Evolutionary conservation across 208 protist genomes (phyloP), one percentile per base, ranked within the genome.

Genomic region (Phytomonas sp.): DNA sequence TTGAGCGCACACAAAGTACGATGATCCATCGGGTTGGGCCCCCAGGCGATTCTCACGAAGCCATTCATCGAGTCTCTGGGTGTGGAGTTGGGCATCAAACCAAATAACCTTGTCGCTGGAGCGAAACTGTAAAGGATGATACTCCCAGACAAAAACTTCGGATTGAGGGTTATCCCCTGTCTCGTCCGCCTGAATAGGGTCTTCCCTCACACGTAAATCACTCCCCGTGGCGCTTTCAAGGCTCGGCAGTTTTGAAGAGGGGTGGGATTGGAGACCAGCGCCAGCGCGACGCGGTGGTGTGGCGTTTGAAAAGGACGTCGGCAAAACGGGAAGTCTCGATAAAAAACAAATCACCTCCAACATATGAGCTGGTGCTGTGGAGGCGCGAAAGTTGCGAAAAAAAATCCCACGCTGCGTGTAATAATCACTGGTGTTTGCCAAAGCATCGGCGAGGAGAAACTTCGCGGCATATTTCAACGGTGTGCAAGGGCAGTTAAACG

Each of bases 401-500:
- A 79, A 40, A 59, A 73, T 71, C 66, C 70, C 63, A 31, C 71
- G 66, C 12, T 66, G 71, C 7, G 30, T 7, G 34, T 56, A 70
- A 31, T 72, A 71, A 26, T 67, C 49, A 10, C 59, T 23, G 26
- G 29, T 71, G 33, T 70, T 56, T 26, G 75, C 74, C 45, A 90
- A 65, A 7, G 77, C 76, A 30, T 79, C 49, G 0, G 87, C 83
- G 37, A 94, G 71, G n/a, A 87, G 74, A 40, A 92, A 72, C 70
- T 94, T 83, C 6, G 86, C 77, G 7, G 83, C 81, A 36, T 81
- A 79, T 1, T 80, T 71, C 0, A 94, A 71, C 8, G 85, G 52
- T 29, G 74, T 71, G 63, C 83, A 89, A 45, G 88, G 88, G 66
- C 86, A 94, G 67, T 76, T 88, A 74, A 89, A 94, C 56, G 88